Base-by-base conservation (phyloP, 1,284 basidiomycete species). In the Veloboletus limbatus region DNA sequence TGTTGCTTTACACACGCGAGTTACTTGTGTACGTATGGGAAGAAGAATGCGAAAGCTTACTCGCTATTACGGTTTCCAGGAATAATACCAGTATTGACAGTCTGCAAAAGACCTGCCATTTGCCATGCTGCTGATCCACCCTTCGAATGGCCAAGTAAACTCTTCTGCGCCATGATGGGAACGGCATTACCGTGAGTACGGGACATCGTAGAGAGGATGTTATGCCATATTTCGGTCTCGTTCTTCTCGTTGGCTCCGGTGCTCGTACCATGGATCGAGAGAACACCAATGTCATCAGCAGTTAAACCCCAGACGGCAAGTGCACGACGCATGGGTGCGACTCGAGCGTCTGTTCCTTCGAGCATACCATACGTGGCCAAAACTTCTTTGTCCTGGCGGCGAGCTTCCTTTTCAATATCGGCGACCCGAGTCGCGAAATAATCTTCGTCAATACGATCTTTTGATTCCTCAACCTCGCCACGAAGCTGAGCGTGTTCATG, bases 181-280 rank as follows among this genome's bases (percentile, higher is more conserved):
- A 97, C 88, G 17, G 95, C 95, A 66, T 98, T 98, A 47, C 94
- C 94, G 39, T 84, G 81, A 13, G 92, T 92, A 52, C 97, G 89
- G 43, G 84, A 84, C 59, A 98, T 86, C 47, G 83, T 81, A 31
- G 81, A 82, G 71, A 99, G 91, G 64, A 97, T 85, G 55, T 92
- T 85, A 68, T 98, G 94, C 89, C 96, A 98, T 50, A 97, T 93
- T 57, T 87, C 84, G 7, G 92, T 93, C 77, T 99, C 96, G 69
- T 99, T 99, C 75, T 95, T 92, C 78, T 99, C 95, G 69, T 99
- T 99, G 28, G 96, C 96, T 59, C 85, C 88, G 30, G 97, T 99
- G 60, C 94, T 96, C 6, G 96, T 99, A 35, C 93, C 93, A 59
- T 95, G 93, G 54, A 95, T 92, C 20, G 91, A 91, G 40, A 93